A percentile compares a stretch with the other conserved stretches of the same genome.
phyloP scores from a whole-genome alignment of 129 eudicot genomes.

The Erigeron canadensis region DNA sequence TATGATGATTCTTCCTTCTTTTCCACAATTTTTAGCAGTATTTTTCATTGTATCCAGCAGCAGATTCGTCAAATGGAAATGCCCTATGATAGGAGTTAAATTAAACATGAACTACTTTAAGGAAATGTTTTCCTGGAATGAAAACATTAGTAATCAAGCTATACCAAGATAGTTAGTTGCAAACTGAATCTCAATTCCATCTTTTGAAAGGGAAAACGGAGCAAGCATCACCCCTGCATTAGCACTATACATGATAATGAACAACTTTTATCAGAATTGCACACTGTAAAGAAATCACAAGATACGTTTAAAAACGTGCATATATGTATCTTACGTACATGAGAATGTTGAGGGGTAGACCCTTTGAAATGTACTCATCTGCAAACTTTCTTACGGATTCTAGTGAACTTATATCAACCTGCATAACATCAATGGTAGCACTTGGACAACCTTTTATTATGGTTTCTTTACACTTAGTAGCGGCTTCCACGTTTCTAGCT shows the following conservation, averaged over 20 bases:
- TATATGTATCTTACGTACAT: constrained; percentile 68
- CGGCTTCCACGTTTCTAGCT: constrained; percentile 68
- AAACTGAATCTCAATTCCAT: constrained; percentile 75
- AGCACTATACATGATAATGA: constrained; percentile 38
- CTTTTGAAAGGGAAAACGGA: constrained; percentile 76
- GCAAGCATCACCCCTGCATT: constrained; percentile 92
- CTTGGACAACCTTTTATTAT: constrained; percentile 52
- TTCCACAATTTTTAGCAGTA: constrained; percentile 55
- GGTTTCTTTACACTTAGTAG: constrained; percentile 57
- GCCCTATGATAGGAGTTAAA: constrained; percentile 45
- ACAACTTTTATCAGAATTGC: not conserved
- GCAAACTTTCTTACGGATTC: constrained; percentile 77
- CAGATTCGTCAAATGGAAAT: constrained; percentile 81
- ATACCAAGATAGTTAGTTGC: constrained; percentile 89
- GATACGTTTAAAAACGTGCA: not conserved
- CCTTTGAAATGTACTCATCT: constrained; percentile 57
- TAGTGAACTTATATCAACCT: constrained; percentile 80
- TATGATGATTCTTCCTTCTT: constrained; percentile 80
- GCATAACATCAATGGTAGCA: constrained; percentile 90
- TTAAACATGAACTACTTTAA: not conserved
- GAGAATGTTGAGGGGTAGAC: constrained; percentile 76
- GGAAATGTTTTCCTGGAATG: not conserved
- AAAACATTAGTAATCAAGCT: constrained; percentile 10
- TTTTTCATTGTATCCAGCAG: constrained; percentile 83
- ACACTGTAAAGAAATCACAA: not conserved